These are phyloP conservation scores for Lipomyces spencermartinsiae DNA, from an alignment of 805 yeast genomes.

Conservation along the genomic window DNA sequence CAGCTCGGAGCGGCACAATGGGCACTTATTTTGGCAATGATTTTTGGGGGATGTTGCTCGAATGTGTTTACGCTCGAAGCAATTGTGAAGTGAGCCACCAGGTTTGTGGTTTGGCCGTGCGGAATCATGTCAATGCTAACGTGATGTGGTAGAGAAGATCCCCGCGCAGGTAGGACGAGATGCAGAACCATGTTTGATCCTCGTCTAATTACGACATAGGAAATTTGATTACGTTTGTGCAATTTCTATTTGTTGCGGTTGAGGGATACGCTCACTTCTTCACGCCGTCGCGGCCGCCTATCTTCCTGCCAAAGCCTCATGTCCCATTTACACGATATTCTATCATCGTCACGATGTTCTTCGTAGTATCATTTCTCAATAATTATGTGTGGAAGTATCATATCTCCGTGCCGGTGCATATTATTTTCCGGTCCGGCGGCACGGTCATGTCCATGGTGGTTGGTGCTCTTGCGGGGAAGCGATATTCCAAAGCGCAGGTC, in stretches of 20 bases:
- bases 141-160: conserved; percentile 23
- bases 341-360: conserved; percentile 58
- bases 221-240: conserved; percentile 60
- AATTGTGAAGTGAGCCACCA: conserved; percentile 48
- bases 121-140: not conserved
- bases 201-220: conserved; percentile 47
- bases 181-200: not conserved
- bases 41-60: conserved; percentile 77
- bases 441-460: conserved; percentile 65
- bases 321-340: conserved; percentile 50
- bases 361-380: conserved; percentile 58
- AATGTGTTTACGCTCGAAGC: conserved; percentile 70
- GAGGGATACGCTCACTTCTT: conserved; percentile 51
- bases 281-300: conserved; percentile 46
- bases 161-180: conserved; percentile 26
- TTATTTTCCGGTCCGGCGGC: conserved; percentile 68
- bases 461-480: conserved; percentile 57
- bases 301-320: conserved; percentile 46
- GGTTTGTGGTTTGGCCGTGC: conserved; percentile 3
- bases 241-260: conserved; percentile 60
- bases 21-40: conserved; percentile 46
- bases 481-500: conserved; percentile 56
- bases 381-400: conserved; percentile 64
- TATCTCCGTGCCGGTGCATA: conserved; percentile 70
- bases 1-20: conserved; percentile 37